Evolutionary conservation across 75 land plant species (phyloP).

Genomic region (Adiantum capillusveneris): DNA sequence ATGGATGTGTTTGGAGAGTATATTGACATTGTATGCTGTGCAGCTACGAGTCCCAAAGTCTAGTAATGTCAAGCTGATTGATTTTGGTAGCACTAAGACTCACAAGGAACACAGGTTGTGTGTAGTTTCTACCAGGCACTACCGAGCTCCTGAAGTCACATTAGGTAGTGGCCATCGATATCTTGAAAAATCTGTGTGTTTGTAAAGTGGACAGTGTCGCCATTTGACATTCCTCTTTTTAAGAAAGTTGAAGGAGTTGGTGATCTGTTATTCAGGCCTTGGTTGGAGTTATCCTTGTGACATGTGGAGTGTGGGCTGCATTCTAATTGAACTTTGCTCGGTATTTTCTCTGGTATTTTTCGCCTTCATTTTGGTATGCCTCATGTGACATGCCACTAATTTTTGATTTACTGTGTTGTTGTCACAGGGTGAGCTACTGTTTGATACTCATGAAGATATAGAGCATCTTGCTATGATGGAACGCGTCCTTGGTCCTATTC

Average conservation of each 20-base stretch:
- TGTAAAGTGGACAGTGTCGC: background rate
- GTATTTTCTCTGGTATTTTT: constrained; percentile 13
- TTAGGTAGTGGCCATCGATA: constrained; percentile 17
- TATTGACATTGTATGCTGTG: constrained; percentile 34
- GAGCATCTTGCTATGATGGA: constrained; percentile 41
- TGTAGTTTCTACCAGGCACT: constrained; percentile 28
- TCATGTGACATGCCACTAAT: no score
- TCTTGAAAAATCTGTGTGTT: no score
- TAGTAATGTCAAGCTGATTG: constrained; percentile 25
- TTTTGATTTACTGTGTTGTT: background rate
- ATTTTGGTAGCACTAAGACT: constrained; percentile 25
- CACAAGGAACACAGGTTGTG: constrained; percentile 16
- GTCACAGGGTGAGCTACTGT: constrained; percentile 30
- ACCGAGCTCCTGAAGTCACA: constrained; percentile 28
- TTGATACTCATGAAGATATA: constrained; percentile 32
- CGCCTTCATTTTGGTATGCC: no score
- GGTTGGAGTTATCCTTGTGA: constrained; percentile 97
- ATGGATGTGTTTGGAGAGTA: no score
- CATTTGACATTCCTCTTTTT: no score
- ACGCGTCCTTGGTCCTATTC: constrained; percentile 29
- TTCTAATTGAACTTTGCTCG: constrained; percentile 84
- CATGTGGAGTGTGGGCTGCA: constrained; percentile 93
- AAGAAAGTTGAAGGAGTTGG: background rate
- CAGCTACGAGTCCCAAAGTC: constrained; percentile 15
- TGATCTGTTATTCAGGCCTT: constrained; percentile 51